phyloP scores from a whole-genome alignment of 805 yeast species.

The Wickerhamiella musiphila region DNA sequence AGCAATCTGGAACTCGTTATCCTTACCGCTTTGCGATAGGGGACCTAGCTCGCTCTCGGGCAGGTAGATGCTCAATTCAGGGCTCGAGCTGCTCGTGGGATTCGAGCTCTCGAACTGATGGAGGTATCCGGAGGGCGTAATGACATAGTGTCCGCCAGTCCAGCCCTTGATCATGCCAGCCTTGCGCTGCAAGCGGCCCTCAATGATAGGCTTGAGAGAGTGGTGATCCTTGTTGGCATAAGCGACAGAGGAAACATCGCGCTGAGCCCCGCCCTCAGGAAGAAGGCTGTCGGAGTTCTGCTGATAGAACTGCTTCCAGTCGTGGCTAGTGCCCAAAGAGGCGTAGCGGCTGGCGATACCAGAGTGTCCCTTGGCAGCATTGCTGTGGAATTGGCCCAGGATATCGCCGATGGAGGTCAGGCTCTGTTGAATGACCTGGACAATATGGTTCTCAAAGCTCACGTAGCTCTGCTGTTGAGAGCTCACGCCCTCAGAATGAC shows the following conservation, averaged over 20 bases:
- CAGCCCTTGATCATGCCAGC: constrained; percentile 28
- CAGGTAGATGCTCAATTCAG: constrained; percentile 28
- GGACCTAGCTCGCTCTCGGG: constrained; percentile 31
- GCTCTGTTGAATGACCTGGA: constrained; percentile 26
- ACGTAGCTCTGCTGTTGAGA: constrained; percentile 26
- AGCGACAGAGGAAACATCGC: constrained; percentile 22
- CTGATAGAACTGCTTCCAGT: constrained; percentile 28
- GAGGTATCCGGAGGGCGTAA: constrained; percentile 29
- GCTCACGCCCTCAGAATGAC: constrained; percentile 28
- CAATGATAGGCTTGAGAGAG: constrained; percentile 29
- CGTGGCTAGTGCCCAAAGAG: constrained; percentile 24
- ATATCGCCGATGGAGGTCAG: constrained; percentile 20
- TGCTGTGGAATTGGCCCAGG: constrained; percentile 20
- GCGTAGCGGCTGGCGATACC: constrained; percentile 20
- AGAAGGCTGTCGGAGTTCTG: constrained; percentile 23
- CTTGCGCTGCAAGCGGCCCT: constrained; percentile 31
- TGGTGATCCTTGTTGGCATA: constrained; percentile 27
- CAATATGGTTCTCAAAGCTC: constrained; percentile 28
- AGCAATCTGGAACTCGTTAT: constrained; percentile 25
- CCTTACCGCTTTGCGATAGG: constrained; percentile 21
- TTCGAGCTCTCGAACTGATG: constrained; percentile 30
- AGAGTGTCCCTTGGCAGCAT: constrained; percentile 18
- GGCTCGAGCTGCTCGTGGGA: constrained; percentile 25
- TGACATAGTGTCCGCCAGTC: constrained; percentile 28
- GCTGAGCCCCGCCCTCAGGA: constrained; percentile 21